Percentiles rank a stretch among this genome's conserved stretches.
phyloP scores from a whole-genome alignment of 495 filamentous ascomycete species.

The Bryoglossum gracile region DNA sequence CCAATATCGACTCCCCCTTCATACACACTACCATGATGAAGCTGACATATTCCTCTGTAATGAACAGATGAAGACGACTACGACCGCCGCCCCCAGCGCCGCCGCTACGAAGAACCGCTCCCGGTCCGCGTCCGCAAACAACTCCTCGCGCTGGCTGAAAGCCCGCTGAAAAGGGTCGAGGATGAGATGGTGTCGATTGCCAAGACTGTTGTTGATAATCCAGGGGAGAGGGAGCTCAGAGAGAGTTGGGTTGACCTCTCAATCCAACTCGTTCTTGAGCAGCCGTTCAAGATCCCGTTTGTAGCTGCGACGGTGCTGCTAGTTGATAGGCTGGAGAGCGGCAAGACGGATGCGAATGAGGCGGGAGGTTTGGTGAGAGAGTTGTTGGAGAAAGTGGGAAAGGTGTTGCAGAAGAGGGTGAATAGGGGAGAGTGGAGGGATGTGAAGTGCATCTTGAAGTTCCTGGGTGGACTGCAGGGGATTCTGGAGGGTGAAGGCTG shows the following conservation, averaged over 20 bases:
- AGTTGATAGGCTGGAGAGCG: conserved; percentile 61
- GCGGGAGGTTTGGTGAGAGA: conserved; percentile 61
- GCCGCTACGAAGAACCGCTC: conserved; percentile 72
- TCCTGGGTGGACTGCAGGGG: conserved; percentile 73
- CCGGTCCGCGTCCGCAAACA: conserved; percentile 71
- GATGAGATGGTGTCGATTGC: conserved; percentile 75
- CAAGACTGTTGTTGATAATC: conserved; percentile 67
- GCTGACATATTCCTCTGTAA: conserved; percentile 10
- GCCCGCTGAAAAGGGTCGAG: conserved; percentile 68
- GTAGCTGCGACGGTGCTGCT: conserved; percentile 73
- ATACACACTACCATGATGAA: no score
- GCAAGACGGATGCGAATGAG: conserved; percentile 58
- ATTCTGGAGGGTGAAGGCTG: conserved; percentile 77
- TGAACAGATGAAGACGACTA: conserved; percentile 64
- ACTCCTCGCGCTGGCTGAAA: conserved; percentile 78
- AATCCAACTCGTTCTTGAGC: conserved; percentile 73
- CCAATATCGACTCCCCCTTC: no score
- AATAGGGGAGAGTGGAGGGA: conserved; percentile 74
- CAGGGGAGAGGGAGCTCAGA: conserved; percentile 68
- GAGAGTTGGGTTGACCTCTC: conserved; percentile 61
- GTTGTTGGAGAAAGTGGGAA: conserved; percentile 49
- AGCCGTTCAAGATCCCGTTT: conserved; percentile 95
- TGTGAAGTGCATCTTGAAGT: conserved; percentile 82
- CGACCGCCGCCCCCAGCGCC: conserved; percentile 63
- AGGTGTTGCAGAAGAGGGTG: no score